Evolutionary conservation across 257 asterid genomes (phyloP).

Genomic region (Capsicum baccatum): DNA sequence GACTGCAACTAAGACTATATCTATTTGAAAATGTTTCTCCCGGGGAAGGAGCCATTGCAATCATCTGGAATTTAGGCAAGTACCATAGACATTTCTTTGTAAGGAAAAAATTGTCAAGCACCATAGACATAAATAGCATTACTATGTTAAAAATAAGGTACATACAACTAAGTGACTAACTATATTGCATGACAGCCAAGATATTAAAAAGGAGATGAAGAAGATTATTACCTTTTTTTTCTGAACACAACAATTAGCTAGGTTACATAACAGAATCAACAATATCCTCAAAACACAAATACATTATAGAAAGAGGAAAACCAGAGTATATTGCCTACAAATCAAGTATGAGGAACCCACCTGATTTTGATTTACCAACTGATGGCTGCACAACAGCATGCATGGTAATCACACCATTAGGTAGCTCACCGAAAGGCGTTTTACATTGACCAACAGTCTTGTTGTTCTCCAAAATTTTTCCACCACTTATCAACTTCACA

Average conservation of each 20-base stretch:
- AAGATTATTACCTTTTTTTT: not conserved
- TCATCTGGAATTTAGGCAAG: not conserved
- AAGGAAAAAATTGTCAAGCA: not conserved
- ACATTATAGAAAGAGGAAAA: not conserved
- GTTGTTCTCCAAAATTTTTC: slow-evolving; percentile 80
- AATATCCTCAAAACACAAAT: not conserved
- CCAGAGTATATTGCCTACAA: not conserved
- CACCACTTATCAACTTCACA: slow-evolving; percentile 80
- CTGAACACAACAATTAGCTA: not conserved
- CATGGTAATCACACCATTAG: slow-evolving; percentile 77
- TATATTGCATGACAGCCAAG: not conserved
- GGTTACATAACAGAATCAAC: slow-evolving; percentile 16
- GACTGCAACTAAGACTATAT: not conserved
- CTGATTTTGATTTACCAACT: slow-evolving; percentile 73
- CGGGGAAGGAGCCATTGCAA: not conserved
- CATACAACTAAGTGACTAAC: not conserved
- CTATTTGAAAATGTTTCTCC: slow-evolving; percentile 4
- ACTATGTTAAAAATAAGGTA: not conserved
- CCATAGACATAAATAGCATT: not conserved
- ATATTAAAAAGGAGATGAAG: not conserved
- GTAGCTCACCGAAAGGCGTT: slow-evolving; percentile 77
- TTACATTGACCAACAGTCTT: slow-evolving; percentile 84
- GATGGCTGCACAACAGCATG: slow-evolving; percentile 94
- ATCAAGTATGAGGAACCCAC: slow-evolving; percentile 41
- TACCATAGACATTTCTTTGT: not conserved